A percentile compares a stretch with the other conserved stretches of the same genome.
Evolutionary conservation across 495 filamentous ascomycete genomes (phyloP).

Genomic region (Aspergillus campestris): DNA sequence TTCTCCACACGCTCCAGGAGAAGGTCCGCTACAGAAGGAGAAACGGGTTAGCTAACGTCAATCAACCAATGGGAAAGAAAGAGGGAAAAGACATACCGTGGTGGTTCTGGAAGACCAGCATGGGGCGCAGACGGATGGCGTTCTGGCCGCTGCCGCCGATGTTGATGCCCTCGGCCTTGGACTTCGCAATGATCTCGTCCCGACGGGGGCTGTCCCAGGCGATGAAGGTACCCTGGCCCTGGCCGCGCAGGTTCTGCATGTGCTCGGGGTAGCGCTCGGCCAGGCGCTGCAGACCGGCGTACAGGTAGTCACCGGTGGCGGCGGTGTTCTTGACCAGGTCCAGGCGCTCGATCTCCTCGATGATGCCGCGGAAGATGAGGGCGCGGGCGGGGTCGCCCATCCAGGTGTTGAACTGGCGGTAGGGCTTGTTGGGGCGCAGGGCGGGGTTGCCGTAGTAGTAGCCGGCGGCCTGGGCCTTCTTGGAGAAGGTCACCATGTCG

Average conservation of each 20-base stretch:
- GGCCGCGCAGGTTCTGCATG: slow-evolving; percentile 83
- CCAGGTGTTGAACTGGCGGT: slow-evolving; percentile 99
- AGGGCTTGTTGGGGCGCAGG: slow-evolving; percentile 95
- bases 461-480: slow-evolving; percentile 97
- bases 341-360: slow-evolving; percentile 76
- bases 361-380: slow-evolving; percentile 85
- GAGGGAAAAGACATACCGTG: slow-evolving; percentile 54
- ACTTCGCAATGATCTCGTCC: slow-evolving; percentile 72
- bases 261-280: slow-evolving; percentile 69
- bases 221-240: slow-evolving; percentile 94
- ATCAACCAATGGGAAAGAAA: not conserved
- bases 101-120: slow-evolving; percentile 92
- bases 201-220: slow-evolving; percentile 85
- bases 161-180: slow-evolving; percentile 75
- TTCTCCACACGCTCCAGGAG: slow-evolving; percentile 66
- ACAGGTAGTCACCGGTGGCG: slow-evolving; percentile 77
- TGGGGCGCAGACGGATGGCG: slow-evolving; percentile 82
- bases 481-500: slow-evolving; percentile 97
- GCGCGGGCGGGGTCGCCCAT: slow-evolving; percentile 95
- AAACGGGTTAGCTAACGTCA: slow-evolving; percentile 13
- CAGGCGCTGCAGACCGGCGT: slow-evolving; percentile 57
- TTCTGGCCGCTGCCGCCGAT: slow-evolving; percentile 79
- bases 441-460: slow-evolving; percentile 89
- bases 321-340: slow-evolving; percentile 77
- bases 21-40: slow-evolving; percentile 49